A percentile compares a stretch with the other conserved stretches of the same genome.
Conservation (phyloP, 805 yeast species). For the Yamadazyma philogaea region DNA sequence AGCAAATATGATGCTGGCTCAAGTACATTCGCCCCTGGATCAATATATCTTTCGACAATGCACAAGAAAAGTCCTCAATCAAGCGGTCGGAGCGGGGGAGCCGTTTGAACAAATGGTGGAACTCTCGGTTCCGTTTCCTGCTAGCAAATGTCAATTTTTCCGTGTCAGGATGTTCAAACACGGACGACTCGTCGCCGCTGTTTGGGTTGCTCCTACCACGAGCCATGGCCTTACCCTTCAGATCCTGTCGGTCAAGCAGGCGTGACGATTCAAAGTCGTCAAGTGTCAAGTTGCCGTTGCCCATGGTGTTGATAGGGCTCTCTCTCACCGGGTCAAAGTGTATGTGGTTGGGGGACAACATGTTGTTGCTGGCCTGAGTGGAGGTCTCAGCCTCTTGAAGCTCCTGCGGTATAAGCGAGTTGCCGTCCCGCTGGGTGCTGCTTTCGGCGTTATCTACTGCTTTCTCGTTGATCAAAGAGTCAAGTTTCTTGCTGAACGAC, state of each 20-base stretch:
- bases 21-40: constrained; percentile 66
- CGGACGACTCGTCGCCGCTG: constrained; percentile 12
- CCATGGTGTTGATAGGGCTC: constrained; percentile 46
- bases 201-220: constrained; percentile 1
- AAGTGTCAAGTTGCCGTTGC: constrained; percentile 43
- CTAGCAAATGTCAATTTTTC: constrained; percentile 30
- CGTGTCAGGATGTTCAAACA: constrained; percentile 5
- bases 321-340: constrained; percentile 48
- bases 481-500: constrained; percentile 14
- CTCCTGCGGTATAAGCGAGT: neutral
- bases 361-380: neutral
- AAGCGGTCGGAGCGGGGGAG: constrained; percentile 50
- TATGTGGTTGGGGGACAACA: constrained; percentile 23
- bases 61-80: constrained; percentile 64
- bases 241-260: constrained; percentile 12
- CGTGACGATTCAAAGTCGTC: constrained; percentile 16
- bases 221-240: neutral
- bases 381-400: neutral
- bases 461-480: constrained; percentile 10
- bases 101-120: constrained; percentile 57
- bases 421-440: neutral
- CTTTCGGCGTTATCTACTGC: neutral
- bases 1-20: constrained; percentile 53
- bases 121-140: constrained; percentile 55
- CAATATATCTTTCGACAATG: constrained; percentile 60